These are phyloP conservation scores for Grosmannia serpens DNA, from an alignment of 2,329 filamentous ascomycete species.

Conservation along the genomic window DNA sequence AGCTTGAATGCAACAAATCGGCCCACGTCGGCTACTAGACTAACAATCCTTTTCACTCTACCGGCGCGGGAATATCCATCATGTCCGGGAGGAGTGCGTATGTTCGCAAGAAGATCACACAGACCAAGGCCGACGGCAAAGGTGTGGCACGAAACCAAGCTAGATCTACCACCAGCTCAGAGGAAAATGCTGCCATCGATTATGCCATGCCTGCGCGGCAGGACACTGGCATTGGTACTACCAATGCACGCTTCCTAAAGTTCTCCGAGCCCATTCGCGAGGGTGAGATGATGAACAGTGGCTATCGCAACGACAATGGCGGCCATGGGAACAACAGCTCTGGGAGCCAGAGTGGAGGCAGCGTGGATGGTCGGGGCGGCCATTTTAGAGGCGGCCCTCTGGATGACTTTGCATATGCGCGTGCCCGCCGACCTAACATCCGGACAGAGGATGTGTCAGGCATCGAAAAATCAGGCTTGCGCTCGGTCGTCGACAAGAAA, in stretches of 20 bases:
- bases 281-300: conserved; percentile 16
- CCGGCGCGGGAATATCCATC: background rate
- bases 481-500: conserved; percentile 40
- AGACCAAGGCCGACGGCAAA: conserved; percentile 25
- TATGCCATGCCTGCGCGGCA: conserved; percentile 24
- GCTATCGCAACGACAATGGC: conserved; percentile 16
- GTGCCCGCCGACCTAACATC: conserved; percentile 29
- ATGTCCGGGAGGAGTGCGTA: conserved; percentile 50
- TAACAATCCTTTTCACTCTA: background rate
- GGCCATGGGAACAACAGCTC: conserved; percentile 16
- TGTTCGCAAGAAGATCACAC: conserved; percentile 46
- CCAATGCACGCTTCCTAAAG: conserved; percentile 32
- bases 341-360: conserved; percentile 27
- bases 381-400: conserved; percentile 18
- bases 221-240: conserved; percentile 29
- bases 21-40: background rate
- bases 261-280: conserved; percentile 29
- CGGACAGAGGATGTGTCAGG: conserved; percentile 39
- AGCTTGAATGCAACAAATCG: background rate
- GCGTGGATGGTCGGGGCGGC: conserved; percentile 17
- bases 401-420: conserved; percentile 32
- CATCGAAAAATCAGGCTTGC: conserved; percentile 43
- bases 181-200: conserved; percentile 28
- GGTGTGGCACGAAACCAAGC: conserved; percentile 18
- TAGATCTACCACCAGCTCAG: conserved; percentile 26